phyloP scores from a whole-genome alignment of 2,329 filamentous ascomycete genomes.

The Botryosphaeria dothidea region DNA sequence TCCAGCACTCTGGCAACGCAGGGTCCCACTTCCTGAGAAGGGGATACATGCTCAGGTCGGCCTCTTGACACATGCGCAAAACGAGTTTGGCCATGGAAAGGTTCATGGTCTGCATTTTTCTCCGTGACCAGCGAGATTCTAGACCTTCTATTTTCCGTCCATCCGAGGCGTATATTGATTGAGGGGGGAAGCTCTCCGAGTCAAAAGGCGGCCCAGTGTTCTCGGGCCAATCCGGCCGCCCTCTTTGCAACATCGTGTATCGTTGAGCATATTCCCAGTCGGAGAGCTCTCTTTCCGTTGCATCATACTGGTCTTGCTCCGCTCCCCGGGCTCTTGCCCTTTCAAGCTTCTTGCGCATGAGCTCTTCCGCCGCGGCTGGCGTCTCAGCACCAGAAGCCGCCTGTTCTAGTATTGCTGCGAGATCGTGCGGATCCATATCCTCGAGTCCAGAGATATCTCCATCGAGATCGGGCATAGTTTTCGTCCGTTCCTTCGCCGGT shows the following conservation, averaged over 20 bases:
- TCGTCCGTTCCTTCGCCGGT: background rate
- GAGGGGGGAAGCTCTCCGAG: conserved; percentile 41
- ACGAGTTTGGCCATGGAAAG: conserved; percentile 43
- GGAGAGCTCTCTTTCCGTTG: background rate
- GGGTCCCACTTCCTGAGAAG: background rate
- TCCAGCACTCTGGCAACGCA: background rate
- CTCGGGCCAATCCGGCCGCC: conserved; percentile 10
- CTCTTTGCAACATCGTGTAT: background rate
- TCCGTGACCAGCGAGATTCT: conserved; percentile 37
- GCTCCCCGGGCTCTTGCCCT: too few relatives aligned
- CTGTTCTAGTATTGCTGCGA: background rate
- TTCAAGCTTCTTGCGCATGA: background rate
- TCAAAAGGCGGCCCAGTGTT: conserved; percentile 41
- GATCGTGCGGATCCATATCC: background rate
- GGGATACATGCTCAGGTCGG: conserved; percentile 15
- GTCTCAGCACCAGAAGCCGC: background rate
- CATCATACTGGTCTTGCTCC: background rate
- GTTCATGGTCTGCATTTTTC: conserved; percentile 46
- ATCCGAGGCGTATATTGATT: conserved; percentile 47
- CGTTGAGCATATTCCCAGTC: background rate
- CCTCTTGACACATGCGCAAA: conserved; percentile 33
- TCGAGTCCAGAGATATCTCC: background rate
- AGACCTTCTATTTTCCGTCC: conserved; percentile 31
- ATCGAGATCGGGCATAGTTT: background rate
- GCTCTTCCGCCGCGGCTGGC: background rate